Percentiles rank a stretch among this genome's conserved stretches.
These are phyloP conservation scores for Dissophora globulifera DNA, from an alignment of 192 early-diverging fungal species.

Conservation along the genomic window DNA sequence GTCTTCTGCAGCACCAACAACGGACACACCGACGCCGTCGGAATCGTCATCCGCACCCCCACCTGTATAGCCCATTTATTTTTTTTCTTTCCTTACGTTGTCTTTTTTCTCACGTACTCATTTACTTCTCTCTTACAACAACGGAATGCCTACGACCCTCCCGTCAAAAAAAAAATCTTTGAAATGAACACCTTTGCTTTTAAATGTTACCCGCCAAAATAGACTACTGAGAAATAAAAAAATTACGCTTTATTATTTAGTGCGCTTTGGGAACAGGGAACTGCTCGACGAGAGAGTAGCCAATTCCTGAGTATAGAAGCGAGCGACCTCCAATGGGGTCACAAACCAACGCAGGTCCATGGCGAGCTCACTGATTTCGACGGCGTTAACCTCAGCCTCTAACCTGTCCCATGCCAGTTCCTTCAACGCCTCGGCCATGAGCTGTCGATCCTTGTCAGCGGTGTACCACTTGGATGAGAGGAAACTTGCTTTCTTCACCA, in stretches of 20 bases:
- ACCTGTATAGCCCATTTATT: constrained; percentile 18
- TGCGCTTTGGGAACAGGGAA: constrained; percentile 10
- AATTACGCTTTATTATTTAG: no score
- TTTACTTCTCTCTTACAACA: no score
- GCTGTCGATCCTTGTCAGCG: background rate
- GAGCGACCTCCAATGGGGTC: constrained; percentile 27
- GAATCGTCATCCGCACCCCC: background rate
- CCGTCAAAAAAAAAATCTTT: no score
- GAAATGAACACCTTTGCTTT: no score
- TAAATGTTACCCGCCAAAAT: no score
- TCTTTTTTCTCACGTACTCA: no score
- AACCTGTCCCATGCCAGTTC: constrained; percentile 10
- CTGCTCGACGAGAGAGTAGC: background rate
- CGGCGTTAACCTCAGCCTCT: constrained; percentile 11
- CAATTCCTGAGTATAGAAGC: constrained; percentile 11
- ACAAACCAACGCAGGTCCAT: constrained; percentile 37
- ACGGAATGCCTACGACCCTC: no score
- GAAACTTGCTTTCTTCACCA: background rate
- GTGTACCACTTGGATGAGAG: background rate
- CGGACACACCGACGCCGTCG: background rate
- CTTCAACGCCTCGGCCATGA: constrained; percentile 18
- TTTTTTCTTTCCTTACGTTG: no score
- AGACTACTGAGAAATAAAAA: no score
- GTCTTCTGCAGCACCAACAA: constrained; percentile 17
- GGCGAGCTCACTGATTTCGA: constrained; percentile 24